phyloP scores from a whole-genome alignment of 176 grass and related monocot genomes.

The Aegilops bicornis region DNA sequence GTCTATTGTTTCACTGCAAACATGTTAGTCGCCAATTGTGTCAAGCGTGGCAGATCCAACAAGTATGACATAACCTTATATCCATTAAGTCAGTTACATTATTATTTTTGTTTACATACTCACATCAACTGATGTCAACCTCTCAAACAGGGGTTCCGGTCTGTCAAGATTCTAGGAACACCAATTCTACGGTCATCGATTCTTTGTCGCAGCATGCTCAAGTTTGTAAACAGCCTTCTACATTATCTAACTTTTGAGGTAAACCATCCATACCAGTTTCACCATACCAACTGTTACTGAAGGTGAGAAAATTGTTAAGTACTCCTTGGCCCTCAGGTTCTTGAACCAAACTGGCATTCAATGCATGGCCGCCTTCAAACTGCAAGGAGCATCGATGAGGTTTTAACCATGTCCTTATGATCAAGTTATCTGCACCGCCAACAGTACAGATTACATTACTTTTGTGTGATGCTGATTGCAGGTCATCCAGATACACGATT shows the following conservation, averaged over 20 bases:
- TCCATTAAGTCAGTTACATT: neutral
- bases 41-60: conserved; percentile 93
- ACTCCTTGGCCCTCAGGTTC: conserved; percentile 51
- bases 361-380: conserved; percentile 81
- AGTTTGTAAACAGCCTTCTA: conserved; percentile 95
- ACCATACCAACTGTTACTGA: conserved; percentile 30
- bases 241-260: conserved; percentile 99
- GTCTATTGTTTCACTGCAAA: conserved; percentile 95
- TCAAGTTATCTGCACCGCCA: neutral
- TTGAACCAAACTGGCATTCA: conserved; percentile 98
- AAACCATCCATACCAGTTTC: conserved; percentile 28
- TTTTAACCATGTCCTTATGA: conserved; percentile 33
- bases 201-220: conserved; percentile 96
- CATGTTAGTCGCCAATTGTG: conserved; percentile 90
- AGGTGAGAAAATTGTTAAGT: neutral
- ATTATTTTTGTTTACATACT: conserved; percentile 11
- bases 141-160: conserved; percentile 68
- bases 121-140: conserved; percentile 30
- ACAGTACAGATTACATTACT: neutral
- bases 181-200: conserved; percentile 82
- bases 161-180: conserved; percentile 74
- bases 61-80: conserved; percentile 45
- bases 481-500: conserved; percentile 96
- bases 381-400: conserved; percentile 97
- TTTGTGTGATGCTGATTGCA: conserved; percentile 49